phyloP scores from a whole-genome alignment of 768 basidiomycete species.

The Omphalotus guepiniiformis region DNA sequence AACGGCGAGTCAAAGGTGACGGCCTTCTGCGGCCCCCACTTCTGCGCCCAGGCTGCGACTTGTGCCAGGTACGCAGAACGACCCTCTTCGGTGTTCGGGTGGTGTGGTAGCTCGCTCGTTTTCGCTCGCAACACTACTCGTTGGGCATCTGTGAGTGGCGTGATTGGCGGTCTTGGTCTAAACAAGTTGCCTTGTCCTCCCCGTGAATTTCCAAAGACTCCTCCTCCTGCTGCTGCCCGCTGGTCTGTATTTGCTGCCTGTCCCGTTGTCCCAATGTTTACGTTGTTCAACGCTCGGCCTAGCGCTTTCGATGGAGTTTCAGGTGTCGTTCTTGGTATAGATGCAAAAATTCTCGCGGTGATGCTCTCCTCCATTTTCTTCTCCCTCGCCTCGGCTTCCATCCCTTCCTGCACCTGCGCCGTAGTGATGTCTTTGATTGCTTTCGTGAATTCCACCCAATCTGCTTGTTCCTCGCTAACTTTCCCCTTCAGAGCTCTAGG shows the following conservation, averaged over 20 bases:
- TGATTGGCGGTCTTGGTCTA: neutral
- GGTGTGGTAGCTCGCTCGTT: neutral
- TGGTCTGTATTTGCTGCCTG: neutral
- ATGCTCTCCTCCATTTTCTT: neutral
- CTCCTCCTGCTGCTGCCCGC: neutral
- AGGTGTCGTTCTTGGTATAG: neutral
- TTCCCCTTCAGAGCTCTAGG: neutral
- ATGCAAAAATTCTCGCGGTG: too few relatives aligned
- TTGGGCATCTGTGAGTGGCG: neutral
- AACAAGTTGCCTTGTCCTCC: neutral
- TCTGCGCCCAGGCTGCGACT: neutral
- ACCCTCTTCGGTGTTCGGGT: neutral
- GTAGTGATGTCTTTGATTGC: neutral
- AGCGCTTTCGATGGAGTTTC: neutral
- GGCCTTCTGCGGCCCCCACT: neutral
- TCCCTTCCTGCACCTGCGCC: neutral
- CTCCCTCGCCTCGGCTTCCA: too few relatives aligned
- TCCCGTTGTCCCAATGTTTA: neutral
- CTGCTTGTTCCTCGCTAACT: neutral
- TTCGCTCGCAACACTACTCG: neutral
- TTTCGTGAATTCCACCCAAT: neutral
- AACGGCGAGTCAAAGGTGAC: neutral
- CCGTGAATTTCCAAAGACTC: neutral
- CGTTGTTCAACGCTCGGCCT: too few relatives aligned
- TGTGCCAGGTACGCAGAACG: neutral